These are phyloP conservation scores for Talaromyces sp. DNA, from an alignment of 2,329 filamentous ascomycete genomes.

Conservation along the genomic window DNA sequence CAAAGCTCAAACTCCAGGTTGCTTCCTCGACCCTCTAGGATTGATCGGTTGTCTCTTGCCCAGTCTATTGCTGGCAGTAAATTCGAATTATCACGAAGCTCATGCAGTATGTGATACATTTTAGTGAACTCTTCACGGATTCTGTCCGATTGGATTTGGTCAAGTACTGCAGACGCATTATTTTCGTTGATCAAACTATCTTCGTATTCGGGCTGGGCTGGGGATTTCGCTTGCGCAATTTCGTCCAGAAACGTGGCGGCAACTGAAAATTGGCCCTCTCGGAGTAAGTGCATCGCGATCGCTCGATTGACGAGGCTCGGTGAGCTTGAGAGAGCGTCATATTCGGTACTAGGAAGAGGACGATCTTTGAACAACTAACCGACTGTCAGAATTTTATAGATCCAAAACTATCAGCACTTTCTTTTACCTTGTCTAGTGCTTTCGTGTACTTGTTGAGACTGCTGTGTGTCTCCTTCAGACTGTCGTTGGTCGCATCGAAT, in stretches of 20 bases:
- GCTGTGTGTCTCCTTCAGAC: conserved; percentile 78
- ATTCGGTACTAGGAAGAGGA: conserved; percentile 69
- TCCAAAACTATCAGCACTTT: too few species aligned
- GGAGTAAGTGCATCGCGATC: conserved; percentile 92
- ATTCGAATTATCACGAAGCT: conserved; percentile 68
- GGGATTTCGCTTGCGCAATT: conserved; percentile 49
- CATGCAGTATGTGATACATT: conserved; percentile 86
- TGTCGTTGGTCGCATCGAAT: conserved; percentile 75
- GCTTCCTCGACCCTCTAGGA: conserved; percentile 76
- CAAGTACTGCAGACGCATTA: conserved; percentile 48
- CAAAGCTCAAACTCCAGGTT: conserved; percentile 94
- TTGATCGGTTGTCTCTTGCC: conserved; percentile 67
- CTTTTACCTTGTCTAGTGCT: conserved; percentile 70
- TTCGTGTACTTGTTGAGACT: conserved; percentile 81
- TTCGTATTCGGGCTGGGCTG: conserved; percentile 29
- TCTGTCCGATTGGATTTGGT: conserved; percentile 59
- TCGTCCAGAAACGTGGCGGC: conserved; percentile 82
- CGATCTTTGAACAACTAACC: conserved; percentile 63
- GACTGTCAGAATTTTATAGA: background rate
- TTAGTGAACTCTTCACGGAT: conserved; percentile 78
- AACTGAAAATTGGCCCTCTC: conserved; percentile 88
- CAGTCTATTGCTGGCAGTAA: conserved; percentile 81
- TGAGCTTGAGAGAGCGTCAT: conserved; percentile 74
- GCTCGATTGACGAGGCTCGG: conserved; percentile 81
- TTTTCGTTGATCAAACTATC: conserved; percentile 29